Evolutionary conservation across 2,329 filamentous ascomycete species (phyloP).

Genomic region (Exophiala phaeomuriformis): DNA sequence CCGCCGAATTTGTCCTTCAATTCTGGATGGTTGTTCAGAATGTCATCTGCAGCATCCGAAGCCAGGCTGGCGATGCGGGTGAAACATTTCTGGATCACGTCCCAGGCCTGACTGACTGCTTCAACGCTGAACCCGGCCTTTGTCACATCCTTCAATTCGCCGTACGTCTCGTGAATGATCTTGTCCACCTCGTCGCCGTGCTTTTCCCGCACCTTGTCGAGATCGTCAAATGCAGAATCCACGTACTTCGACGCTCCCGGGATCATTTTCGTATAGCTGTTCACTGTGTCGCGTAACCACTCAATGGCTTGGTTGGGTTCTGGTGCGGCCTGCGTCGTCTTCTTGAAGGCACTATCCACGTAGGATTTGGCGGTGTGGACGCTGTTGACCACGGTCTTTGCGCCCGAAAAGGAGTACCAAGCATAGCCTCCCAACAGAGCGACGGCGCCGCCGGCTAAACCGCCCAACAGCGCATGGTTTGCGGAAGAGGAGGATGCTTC

Average conservation of each 20-base stretch:
- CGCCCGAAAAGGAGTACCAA: constrained; percentile 50
- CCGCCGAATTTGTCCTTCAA: constrained; percentile 65
- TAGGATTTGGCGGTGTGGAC: constrained; percentile 53
- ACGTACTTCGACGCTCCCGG: constrained; percentile 64
- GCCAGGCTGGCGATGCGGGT: constrained; percentile 55
- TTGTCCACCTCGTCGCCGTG: constrained; percentile 64
- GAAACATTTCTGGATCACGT: constrained; percentile 56
- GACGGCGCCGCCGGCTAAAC: constrained; percentile 43
- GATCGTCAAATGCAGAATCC: constrained; percentile 61
- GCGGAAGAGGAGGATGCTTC: constrained; percentile 4
- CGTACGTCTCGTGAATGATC: constrained; percentile 61
- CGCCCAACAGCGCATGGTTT: constrained; percentile 40
- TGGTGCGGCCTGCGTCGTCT: constrained; percentile 56
- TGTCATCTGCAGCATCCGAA: constrained; percentile 55
- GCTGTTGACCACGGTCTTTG: constrained; percentile 42
- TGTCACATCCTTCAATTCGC: constrained; percentile 56
- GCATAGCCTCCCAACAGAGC: constrained; percentile 44
- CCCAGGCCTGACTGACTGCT: constrained; percentile 54
- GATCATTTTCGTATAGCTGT: constrained; percentile 63
- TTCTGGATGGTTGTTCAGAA: constrained; percentile 66
- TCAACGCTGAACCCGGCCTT: constrained; percentile 57
- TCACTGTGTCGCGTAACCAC: constrained; percentile 58
- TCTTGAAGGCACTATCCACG: constrained; percentile 53
- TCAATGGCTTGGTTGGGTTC: constrained; percentile 59
- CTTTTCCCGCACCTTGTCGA: constrained; percentile 60